Evolutionary conservation across 805 yeast genomes (phyloP), one percentile per base, ranked within the genome.

Genomic region (Pachysolen tannophilus): DNA sequence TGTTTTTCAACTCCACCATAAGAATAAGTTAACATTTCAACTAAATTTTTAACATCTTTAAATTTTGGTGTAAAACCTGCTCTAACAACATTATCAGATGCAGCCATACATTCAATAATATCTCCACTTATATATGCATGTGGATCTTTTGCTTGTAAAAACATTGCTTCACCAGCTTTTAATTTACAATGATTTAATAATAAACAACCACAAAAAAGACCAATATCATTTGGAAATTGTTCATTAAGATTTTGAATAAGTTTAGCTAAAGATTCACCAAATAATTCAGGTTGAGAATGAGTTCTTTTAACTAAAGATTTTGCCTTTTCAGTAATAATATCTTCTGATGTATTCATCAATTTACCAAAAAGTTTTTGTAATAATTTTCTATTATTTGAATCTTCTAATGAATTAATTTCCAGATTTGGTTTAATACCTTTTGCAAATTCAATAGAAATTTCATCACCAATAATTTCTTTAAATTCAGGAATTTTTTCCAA

Each of bases 61-160:
- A 90, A 92, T 60, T 92, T 92, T 43, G 99, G 98, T n/a, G 99
- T 92, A 69, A 92, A 92, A 10, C 98, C 99, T 4, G 97, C 95
- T 59, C 99, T 77, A 33, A 92, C 97, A 39, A 92, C 99, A 52
- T 92, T 92, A 59, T 92, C 99, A 27, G 94, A 81, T 7, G 98
- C 97, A 28, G 98, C 98, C 99, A 92, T 92, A 67, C 98, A 92
- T 67, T 92, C 99, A 53, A 92, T 88, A 47, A 92, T 92, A 59
- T 92, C 97, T 46, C 99, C 99, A 37, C 81, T 72, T 42, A 92
- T 90, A 61, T 92, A 92, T 23, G 98, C 98, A 60, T 92, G 99
- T 18, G 97, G 97, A 60, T 88, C 97, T 62, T 86, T 85, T 29
- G 98, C 97, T 54, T 85, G 86, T 56, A 92, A 69, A 55, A 88